These are phyloP conservation scores for Populus ilicifolia DNA, from an alignment of 345 rosid species.

Conservation along the genomic window DNA sequence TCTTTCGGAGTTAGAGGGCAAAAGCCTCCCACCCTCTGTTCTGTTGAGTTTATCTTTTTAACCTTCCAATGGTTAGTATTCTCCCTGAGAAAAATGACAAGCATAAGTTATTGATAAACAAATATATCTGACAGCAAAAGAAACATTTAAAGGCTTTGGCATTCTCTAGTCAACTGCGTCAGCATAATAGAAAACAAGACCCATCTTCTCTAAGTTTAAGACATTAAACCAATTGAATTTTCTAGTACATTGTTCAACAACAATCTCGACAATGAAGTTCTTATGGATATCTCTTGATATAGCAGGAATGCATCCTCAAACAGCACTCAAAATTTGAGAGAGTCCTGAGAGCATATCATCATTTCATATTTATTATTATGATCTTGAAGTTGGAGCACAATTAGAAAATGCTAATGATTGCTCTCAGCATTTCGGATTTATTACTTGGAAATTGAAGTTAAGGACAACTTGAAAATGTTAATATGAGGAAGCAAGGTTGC, in stretches of 20 bases:
- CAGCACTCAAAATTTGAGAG: background rate
- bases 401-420: no score
- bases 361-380: background rate
- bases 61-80: slow-evolving; percentile 90
- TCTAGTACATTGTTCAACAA: background rate
- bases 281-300: background rate
- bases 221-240: slow-evolving; percentile 1
- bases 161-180: background rate
- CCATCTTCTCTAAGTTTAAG: background rate
- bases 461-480: no score
- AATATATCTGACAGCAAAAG: background rate
- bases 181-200: background rate
- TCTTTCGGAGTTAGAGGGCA: slow-evolving; percentile 95
- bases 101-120: background rate
- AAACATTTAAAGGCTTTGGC: no score
- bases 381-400: background rate
- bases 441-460: background rate
- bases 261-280: background rate
- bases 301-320: background rate
- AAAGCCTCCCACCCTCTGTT: slow-evolving; percentile 69
- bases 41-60: slow-evolving; percentile 82
- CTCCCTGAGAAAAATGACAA: slow-evolving; percentile 43
- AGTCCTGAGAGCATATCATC: background rate
- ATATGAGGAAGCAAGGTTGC: no score
- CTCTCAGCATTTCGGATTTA: background rate